Evolutionary conservation across 2,329 filamentous ascomycete genomes (phyloP), one percentile per base, ranked within the genome.

Genomic region (Clarireedia paspali): DNA sequence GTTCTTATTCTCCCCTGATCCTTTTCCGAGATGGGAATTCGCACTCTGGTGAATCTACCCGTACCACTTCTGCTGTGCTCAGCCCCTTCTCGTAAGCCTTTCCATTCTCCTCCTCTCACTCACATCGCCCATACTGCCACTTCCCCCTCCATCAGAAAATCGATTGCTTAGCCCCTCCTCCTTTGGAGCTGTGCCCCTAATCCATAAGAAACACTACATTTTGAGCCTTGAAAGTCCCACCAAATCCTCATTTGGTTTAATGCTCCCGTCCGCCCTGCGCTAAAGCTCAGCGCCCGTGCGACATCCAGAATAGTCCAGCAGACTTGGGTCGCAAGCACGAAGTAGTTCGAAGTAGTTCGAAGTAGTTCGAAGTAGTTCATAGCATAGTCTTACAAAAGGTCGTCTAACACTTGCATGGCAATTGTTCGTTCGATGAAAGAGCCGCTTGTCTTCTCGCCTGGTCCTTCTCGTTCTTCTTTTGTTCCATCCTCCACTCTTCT

Each of bases 211-310:
- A 15, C 36, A 34, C n/a, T 20, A 20, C 20, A 20, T 20, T 20
- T 20, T 20, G 20, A 20, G 20, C 20, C 20, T 44, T 26, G 4
- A 38, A 15, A 46, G 26, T 47, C 24, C 44, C 42, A 27, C 23
- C 15, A 48, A 23, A 40, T 12, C 51, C 51, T 30, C 26, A 48
- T 54, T 48, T 17, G 51, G 51, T 48, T 42, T 48, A 48, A 54
- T 27, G 42, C 50, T 53, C 50, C 50, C 50, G 50, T 53, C 39
- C 20, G 44, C 36, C 27, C 39, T 52, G 36, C 39, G 40, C 27
- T 52, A 38, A 15, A 15, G 39, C 20, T 34, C 50, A 40, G 17
- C 27, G 27, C 50, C 50, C 40, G 40, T 36, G 12, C n/a, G 27
- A 30, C 27, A 10, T 9, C 27, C 27, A 30, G 27, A 7, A 30